Evolutionary conservation across 2,329 filamentous ascomycete species (phyloP), one percentile per base, ranked within the genome.

Genomic region (Apiospora arundinis): DNA sequence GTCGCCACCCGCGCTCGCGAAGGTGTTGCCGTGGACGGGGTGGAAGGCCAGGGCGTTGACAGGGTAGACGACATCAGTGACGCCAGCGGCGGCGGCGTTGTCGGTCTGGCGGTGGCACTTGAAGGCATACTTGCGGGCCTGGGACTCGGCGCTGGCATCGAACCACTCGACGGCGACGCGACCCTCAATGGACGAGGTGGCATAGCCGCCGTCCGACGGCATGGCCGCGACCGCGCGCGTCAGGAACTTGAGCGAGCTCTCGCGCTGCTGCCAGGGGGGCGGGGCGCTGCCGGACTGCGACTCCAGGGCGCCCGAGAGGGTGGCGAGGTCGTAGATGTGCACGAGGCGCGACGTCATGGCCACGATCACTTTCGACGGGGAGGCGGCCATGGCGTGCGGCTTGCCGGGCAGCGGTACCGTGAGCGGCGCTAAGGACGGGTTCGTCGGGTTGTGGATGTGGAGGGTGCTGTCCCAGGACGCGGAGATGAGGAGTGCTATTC

Each of bases 81-180:
- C 90, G 60, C 88, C 88, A 70, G 84, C 80, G 42, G 73, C 81
- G 32, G 56, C 56, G 45, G 73, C 81, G 56, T 37, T n/a, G 49
- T 88, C 88, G 12, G 91, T 88, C 81, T 97, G 94, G 5, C 96
- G 90, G 83, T 99, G 96, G 83, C 96, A 99, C 83, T 99, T 99
- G 89, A 99, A 99, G 18, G 96, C 96, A 81, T 98, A 99, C 82
- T 98, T 98, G 75, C 95, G 90, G 49, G 93, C 92, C 83, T 98
- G 95, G 4, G 93, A 95, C 81, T 95, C 93, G 56, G 91, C 86
- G 6, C 91, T 93, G 21, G 96, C 93, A 79, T 98, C 96, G 80
- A 99, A 98, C 94, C 95, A 98, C 82, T 99, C 96, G 0, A 99
- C 96, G 0, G 95, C 95, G 1, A 99, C 95, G 76, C 96, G 91